Percentiles rank a stretch among this genome's conserved stretches.
These are phyloP conservation scores for Meira miltonrushii DNA, from an alignment of 1,284 basidiomycete genomes.

Conservation along the genomic window DNA sequence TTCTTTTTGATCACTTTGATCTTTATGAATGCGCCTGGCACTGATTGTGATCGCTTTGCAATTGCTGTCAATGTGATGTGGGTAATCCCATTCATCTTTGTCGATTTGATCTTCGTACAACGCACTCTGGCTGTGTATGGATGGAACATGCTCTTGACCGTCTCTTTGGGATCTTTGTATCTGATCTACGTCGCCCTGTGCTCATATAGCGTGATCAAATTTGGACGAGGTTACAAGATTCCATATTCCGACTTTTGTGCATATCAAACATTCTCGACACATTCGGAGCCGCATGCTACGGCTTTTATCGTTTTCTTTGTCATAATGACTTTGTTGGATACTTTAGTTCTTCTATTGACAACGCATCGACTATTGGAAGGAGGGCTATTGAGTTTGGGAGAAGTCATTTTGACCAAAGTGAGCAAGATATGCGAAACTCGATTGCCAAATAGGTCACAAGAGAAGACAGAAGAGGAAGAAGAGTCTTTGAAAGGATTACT, in stretches of 20 bases:
- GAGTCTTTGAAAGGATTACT: neutral
- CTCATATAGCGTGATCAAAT: neutral
- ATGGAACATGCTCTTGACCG: neutral
- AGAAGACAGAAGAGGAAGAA: neutral
- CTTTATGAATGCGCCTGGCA: neutral
- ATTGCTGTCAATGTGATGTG: neutral
- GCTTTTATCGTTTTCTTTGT: neutral
- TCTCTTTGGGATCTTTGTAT: neutral
- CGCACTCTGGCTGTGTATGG: neutral
- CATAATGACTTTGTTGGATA: neutral
- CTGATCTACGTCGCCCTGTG: neutral
- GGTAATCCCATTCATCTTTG: neutral
- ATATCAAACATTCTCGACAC: neutral
- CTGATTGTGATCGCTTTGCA: neutral
- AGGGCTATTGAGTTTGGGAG: too few relatives aligned
- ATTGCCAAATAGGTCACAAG: neutral
- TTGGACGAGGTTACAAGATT: neutral
- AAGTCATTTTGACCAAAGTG: too few relatives aligned
- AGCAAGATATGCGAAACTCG: too few relatives aligned
- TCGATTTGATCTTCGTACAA: conserved; percentile 5
- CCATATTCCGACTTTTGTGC: neutral
- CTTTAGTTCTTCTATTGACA: neutral
- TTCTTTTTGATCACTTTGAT: neutral
- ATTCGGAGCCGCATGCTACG: neutral
- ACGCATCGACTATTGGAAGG: neutral